Base-by-base conservation (phyloP, 1,284 basidiomycete genomes). In the Sporisorium reilianum region DNA sequence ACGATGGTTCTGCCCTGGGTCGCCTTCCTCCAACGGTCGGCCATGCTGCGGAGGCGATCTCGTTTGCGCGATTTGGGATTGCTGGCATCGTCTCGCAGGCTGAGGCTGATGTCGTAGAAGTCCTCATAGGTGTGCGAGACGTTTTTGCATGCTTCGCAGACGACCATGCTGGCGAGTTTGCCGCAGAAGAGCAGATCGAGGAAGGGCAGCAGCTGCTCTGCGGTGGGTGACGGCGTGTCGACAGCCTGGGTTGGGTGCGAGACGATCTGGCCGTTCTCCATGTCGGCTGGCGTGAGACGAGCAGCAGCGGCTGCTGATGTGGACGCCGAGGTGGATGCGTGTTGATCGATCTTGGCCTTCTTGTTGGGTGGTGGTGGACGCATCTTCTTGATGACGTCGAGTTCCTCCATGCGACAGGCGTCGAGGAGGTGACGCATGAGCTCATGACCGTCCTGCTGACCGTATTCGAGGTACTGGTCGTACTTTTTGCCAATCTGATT, bases 381-480 rank as follows among this genome's bases (percentile, higher is more conserved):
- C 48, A 91, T 88, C 76, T 90, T 89, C 84, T 93, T 93, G 85
- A 94, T 93, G 52, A 92, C 87, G 83, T 97, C 95, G 65, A 91
- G 87, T 85, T 97, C 94, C 83, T 97, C 95, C 93, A 95, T 95
- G 53, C 93, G 89, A 88, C 95, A 92, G n/a, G 91, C 92, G 84
- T 97, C 95, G 48, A 97, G 87, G 62, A 97, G 87, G 72, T 95
- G 94, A 40, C 93, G 88, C 48, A 97, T 86, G 74, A 96, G 91
- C 86, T 97, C 95, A 83, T 97, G 95, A 6, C 94, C 94, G 80
- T 97, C 95, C 85, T 97, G 95, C 85, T 97, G 95, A 55, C 85
- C 81, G 53, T 86, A 87, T 80, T 95, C 94, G 51, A 93, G 89
- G 82, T 96, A 97, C 80, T 97, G 95, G 77, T 94, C 93, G 83